Percentiles rank a stretch among this genome's conserved stretches.
Conservation (phyloP, 768 basidiomycete genomes). For the Podaxis sp. region DNA sequence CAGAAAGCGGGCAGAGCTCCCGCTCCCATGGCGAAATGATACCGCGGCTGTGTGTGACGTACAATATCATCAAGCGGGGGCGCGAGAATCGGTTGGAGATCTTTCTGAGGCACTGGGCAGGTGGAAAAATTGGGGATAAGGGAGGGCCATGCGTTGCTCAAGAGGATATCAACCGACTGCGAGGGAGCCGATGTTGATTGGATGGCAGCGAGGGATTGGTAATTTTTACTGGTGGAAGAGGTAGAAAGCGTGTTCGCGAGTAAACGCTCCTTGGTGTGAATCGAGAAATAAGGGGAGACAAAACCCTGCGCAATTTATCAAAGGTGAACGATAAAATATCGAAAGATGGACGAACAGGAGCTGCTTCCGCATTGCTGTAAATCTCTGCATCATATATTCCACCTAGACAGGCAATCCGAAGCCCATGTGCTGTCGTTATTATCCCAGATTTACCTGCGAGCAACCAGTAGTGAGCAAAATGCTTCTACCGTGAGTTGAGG, state of each 20-base stretch:
- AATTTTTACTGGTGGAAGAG: constrained; percentile 42
- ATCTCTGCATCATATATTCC: constrained; percentile 66
- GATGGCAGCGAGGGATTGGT: constrained; percentile 64
- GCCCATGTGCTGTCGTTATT: constrained; percentile 71
- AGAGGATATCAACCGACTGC: constrained; percentile 72
- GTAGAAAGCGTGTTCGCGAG: constrained; percentile 65
- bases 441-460: constrained; percentile 73
- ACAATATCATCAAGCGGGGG: constrained; percentile 64
- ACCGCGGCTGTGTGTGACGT: constrained; percentile 70
- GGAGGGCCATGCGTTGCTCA: constrained; percentile 77
- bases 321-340: constrained; percentile 5
- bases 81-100: constrained; percentile 40
- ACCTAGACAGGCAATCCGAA: constrained; percentile 83
- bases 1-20: constrained; percentile 77
- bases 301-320: constrained; percentile 50
- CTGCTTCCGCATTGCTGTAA: constrained; percentile 53
- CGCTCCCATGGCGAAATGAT: constrained; percentile 69
- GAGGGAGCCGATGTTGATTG: constrained; percentile 56
- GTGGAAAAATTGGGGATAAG: constrained; percentile 59
- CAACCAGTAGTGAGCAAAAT: constrained; percentile 5
- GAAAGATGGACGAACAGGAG: constrained; percentile 46
- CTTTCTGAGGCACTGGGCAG: constrained; percentile 42
- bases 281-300: constrained; percentile 69
- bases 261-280: constrained; percentile 65
- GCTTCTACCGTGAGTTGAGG: constrained; percentile 11